Evolutionary conservation across 768 basidiomycete species (phyloP), one percentile per base, ranked within the genome.

Genomic region (Panaeolus papilionaceus): DNA sequence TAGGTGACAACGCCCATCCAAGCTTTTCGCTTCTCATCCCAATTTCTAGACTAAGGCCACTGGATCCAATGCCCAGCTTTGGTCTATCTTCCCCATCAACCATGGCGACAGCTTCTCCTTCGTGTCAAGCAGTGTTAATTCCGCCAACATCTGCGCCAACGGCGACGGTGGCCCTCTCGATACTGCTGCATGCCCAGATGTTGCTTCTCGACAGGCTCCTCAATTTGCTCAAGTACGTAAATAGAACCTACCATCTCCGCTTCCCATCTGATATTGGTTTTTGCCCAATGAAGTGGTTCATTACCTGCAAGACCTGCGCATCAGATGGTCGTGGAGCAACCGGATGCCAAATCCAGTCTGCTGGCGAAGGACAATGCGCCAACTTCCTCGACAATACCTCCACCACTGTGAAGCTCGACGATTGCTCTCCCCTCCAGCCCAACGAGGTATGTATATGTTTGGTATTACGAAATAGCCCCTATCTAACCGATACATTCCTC

Each of bases 51-150:
- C 54, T 2, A 28, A 58, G 54, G 54, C 33, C 12, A 33, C 11
- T 7, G 54, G 20, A 58, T 33, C 26, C 28, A 58, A 58, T 28
- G 54, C 10, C 33, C 54, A 58, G 14, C 54, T 58, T 12, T 58
- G 54, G 54, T 33, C 54, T 9, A n/a, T 33, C 12, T 58, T 58
- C 28, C 54, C 54, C 4, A 58, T 58, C 54, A 58, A 58, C 33
- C 54, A 58, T 18, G 54, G 54, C 2, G 54, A 58, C 54, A 58
- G 26, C 54, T 58, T 33, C 54, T 58, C 54, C 54, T 58, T 58
- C 28, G 54, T 58, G 16, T 58, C 54, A 2, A 33, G 12, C 54
- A 33, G 28, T 9, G 54, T 58, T 14, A 58, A 33, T 28, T 58
- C 54, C 4, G 54, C 54, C 26, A 28, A 58, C 26, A 58, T 58